These are phyloP conservation scores for Colletotrichum abscissum DNA, from an alignment of 2,329 filamentous ascomycete species.

Conservation along the genomic window DNA sequence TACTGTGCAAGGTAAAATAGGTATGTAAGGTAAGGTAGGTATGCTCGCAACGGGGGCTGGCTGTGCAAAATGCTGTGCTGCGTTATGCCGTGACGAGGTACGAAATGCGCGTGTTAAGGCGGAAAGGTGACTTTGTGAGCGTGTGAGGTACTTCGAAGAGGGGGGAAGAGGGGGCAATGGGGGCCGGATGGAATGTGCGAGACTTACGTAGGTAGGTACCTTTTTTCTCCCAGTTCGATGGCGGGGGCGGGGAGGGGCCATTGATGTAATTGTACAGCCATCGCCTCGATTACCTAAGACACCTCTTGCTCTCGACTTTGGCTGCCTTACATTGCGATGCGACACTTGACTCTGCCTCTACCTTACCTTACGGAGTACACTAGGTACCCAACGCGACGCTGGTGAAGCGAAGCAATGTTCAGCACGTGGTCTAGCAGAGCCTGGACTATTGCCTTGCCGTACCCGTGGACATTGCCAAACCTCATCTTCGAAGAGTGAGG, in stretches of 20 bases:
- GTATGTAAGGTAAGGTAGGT: background rate
- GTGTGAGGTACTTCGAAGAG: background rate
- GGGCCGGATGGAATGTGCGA: conserved; percentile 5
- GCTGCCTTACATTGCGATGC: background rate
- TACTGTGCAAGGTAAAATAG: no score
- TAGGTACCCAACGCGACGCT: background rate
- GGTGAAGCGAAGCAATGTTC: background rate
- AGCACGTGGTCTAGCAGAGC: conserved; percentile 3
- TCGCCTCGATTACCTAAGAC: background rate
- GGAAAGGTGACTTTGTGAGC: no score
- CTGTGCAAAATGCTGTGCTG: conserved; percentile 6
- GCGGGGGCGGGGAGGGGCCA: conserved; percentile 39
- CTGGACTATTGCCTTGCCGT: background rate
- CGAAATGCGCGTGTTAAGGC: no score
- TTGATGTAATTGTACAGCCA: conserved; percentile 46
- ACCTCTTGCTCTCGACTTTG: background rate
- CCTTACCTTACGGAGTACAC: no score
- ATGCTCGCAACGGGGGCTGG: background rate
- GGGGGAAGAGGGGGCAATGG: background rate
- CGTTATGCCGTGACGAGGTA: background rate
- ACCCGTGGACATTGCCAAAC: background rate
- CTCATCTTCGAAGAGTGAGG: no score
- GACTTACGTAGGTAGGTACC: conserved; percentile 20
- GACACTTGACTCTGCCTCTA: background rate
- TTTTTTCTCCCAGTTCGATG: conserved; percentile 22